phyloP scores from a whole-genome alignment of 2,329 filamentous ascomycete genomes.

The Calonectria pseudoreteaudii region DNA sequence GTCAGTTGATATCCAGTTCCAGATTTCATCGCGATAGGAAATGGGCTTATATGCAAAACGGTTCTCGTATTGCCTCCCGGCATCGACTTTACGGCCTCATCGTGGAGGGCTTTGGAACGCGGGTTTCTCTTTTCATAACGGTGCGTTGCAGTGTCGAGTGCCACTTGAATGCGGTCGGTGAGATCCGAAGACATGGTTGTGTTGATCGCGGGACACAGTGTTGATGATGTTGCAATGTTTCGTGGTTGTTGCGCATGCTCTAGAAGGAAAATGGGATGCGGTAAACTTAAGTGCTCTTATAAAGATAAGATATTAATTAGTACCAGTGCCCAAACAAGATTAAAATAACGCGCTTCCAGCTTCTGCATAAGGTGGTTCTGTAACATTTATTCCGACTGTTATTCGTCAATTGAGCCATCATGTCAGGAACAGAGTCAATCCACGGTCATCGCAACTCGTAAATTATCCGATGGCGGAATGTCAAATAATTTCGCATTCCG shows the following conservation, averaged over 20 bases:
- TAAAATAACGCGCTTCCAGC: neutral
- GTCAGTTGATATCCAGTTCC: slow-evolving; percentile 50
- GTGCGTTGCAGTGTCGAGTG: slow-evolving; percentile 48
- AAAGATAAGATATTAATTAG: neutral
- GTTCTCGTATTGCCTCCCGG: slow-evolving; percentile 62
- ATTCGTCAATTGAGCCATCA: slow-evolving; percentile 9
- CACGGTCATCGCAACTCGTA: neutral
- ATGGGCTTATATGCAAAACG: slow-evolving; percentile 57
- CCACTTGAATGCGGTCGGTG: slow-evolving; percentile 35
- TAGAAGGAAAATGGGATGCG: neutral
- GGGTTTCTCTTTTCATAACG: slow-evolving; percentile 53
- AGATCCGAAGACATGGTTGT: slow-evolving; percentile 36
- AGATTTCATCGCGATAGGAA: slow-evolving; percentile 55
- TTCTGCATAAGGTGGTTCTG: neutral
- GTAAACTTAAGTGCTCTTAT: neutral
- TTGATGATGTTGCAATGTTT: neutral
- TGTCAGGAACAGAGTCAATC: neutral
- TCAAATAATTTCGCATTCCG: neutral
- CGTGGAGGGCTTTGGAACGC: slow-evolving; percentile 52
- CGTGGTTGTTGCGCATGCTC: neutral
- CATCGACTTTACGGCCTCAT: slow-evolving; percentile 50
- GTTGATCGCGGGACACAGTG: neutral
- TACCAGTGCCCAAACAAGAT: neutral
- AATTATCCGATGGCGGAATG: neutral
- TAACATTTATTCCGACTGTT: neutral